Evolutionary conservation across 2,329 filamentous ascomycete species (phyloP).

Genomic region (Neofusicoccum parvum): DNA sequence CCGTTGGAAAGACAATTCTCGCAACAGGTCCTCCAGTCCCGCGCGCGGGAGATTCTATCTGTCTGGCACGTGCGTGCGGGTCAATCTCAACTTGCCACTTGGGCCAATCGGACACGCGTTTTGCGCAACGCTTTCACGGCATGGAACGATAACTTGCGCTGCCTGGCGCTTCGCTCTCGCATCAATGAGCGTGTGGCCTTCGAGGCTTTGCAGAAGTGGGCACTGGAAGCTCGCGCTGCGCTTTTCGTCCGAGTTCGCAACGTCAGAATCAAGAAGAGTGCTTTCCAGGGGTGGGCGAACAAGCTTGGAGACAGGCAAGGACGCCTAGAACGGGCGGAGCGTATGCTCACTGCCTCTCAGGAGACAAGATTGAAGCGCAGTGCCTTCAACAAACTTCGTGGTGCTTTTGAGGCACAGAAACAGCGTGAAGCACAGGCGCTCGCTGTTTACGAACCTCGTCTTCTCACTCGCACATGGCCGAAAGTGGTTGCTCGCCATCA

Average conservation of each 20-base stretch:
- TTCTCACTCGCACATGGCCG: slow-evolving; percentile 41
- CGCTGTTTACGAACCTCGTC: slow-evolving; percentile 45
- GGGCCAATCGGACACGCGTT: slow-evolving; percentile 55
- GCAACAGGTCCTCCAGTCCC: slow-evolving; percentile 47
- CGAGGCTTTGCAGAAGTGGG: slow-evolving; percentile 63
- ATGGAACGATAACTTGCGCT: slow-evolving; percentile 65
- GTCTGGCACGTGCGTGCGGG: slow-evolving; percentile 52
- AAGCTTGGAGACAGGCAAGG: slow-evolving; percentile 32
- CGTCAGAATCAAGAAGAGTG: slow-evolving; percentile 31
- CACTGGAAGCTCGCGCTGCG: slow-evolving; percentile 51
- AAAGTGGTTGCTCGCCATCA: slow-evolving; percentile 40
- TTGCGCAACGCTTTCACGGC: slow-evolving; percentile 60
- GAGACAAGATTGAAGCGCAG: slow-evolving; percentile 27
- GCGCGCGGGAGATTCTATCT: slow-evolving; percentile 34
- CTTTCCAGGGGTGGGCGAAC: slow-evolving; percentile 32
- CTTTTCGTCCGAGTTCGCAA: slow-evolving; percentile 44
- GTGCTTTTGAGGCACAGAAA: slow-evolving; percentile 29
- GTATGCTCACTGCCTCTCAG: slow-evolving; percentile 35
- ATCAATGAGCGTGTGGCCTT: slow-evolving; percentile 60
- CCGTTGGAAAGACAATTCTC: slow-evolving; percentile 38
- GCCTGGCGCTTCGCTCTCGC: slow-evolving; percentile 52
- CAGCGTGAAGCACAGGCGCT: slow-evolving; percentile 40
- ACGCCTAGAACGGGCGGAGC: slow-evolving; percentile 35
- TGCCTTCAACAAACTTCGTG: slow-evolving; percentile 30
- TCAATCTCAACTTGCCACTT: slow-evolving; percentile 50